Conservation (phyloP, 2,329 filamentous ascomycete genomes). For the Trichoderma lentiforme region DNA sequence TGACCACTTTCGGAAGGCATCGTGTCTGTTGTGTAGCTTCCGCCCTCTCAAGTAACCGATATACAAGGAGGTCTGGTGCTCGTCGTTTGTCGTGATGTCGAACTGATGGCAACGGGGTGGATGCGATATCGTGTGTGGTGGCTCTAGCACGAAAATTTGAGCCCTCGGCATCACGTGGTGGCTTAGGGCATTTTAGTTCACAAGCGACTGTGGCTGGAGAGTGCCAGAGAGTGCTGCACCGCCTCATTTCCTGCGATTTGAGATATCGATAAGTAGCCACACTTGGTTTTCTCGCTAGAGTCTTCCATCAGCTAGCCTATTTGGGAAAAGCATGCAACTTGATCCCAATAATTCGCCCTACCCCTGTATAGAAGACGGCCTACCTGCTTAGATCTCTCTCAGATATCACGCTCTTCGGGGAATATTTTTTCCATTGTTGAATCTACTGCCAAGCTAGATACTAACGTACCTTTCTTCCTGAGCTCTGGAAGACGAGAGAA, state of each 20-base stretch:
- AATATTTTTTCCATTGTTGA: neutral
- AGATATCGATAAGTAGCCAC: neutral
- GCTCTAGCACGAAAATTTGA: slow-evolving; percentile 33
- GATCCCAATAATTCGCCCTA: neutral
- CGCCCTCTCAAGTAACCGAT: slow-evolving; percentile 47
- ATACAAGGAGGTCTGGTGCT: slow-evolving; percentile 40
- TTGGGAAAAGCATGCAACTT: neutral
- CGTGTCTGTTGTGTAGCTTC: slow-evolving; percentile 55
- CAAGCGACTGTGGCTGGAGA: slow-evolving; percentile 6
- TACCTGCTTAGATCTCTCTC: neutral
- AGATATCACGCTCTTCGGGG: neutral
- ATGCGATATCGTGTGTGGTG: slow-evolving; percentile 37
- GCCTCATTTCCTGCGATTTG: neutral
- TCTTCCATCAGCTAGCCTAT: slow-evolving; percentile 9
- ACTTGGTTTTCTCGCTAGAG: neutral
- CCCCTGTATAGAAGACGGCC: neutral
- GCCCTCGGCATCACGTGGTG: slow-evolving; percentile 38
- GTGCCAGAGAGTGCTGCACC: neutral
- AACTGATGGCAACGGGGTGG: slow-evolving; percentile 32
- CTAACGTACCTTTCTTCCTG: neutral
- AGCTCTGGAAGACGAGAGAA: neutral
- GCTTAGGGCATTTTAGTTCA: slow-evolving; percentile 29
- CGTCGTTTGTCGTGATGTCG: slow-evolving; percentile 44
- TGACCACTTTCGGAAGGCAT: slow-evolving; percentile 88
- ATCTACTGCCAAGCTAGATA: neutral